Base-by-base conservation (phyloP, 495 filamentous ascomycete species). In the Lindgomyces ingoldianus region DNA sequence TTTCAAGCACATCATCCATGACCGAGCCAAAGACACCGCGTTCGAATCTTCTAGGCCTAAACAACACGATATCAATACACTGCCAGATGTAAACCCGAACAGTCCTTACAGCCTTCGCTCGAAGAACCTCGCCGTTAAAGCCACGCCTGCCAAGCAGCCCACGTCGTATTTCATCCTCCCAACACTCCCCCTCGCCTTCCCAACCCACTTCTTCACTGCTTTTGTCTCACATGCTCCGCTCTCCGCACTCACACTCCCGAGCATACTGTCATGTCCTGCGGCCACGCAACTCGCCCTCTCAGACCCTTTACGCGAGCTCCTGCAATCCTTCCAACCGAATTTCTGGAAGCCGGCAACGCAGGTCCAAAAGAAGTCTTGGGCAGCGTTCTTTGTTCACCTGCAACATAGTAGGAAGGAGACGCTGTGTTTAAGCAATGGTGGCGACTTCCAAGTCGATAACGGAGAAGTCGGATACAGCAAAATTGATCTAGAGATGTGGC, bases 151-250 rank as follows among this genome's bases (percentile, higher is more conserved):
- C 11, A 29, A 12, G 26, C 18, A 55, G 2, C 14, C 25, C 49
- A 9, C 22, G 24, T 41, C 21, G 10, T 48, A 45, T 36, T 64
- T 64, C 53, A 57, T 64, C 0, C 18, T 64, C 30, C 42, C 61
- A 12, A 57, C 61, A 11, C 52, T 64, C 0, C 44, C 51, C 0
- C 39, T 57, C 44, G 61, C 52, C 33, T 57, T 26, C 25, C 55
- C 62, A 0, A 33, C 41, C 14, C 25, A 29, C 10, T 55, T 67
- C 52, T 62, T 67, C 24, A 36, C 50, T 14, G 21, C 48, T 46
- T n/a, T 65, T 19, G 25, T 72, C 22, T 69, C 67, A 0, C 78
- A 74, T 41, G 57, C 60, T 6, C 69, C 71, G 0, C 63, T 67
- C 59, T 12, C 30, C 1, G 16, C 9, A 1, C 53, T 57, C 30